These are phyloP conservation scores for Kodamaea ohmeri DNA, from an alignment of 1,139 yeast genomes.

Conservation along the genomic window DNA sequence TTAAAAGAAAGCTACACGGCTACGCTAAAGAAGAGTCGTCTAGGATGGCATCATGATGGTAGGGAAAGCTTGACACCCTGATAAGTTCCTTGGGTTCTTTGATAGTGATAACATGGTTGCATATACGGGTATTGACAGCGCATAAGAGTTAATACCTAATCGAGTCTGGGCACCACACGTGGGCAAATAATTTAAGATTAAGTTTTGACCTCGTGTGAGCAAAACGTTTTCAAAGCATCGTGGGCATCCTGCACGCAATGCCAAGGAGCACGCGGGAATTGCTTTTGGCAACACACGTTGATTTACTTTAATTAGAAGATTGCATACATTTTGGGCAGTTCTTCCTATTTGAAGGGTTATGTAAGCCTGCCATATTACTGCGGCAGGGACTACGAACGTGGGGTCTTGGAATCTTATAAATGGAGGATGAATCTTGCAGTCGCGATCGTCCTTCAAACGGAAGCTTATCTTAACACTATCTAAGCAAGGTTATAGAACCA, in stretches of 20 bases:
- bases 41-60: no score
- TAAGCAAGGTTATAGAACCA: no score
- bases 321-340: conserved; percentile 4
- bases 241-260: not conserved
- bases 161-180: conserved; percentile 6
- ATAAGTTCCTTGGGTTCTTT: no score
- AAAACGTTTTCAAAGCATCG: not conserved
- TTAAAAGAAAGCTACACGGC: no score
- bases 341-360: conserved; percentile 1
- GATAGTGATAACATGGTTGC: no score
- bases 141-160: conserved; percentile 8
- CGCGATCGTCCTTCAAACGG: no score
- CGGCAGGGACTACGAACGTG: conserved; percentile 11
- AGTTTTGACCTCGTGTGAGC: conserved; percentile 11
- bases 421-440: no score
- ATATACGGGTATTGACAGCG: conserved; percentile 1
- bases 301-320: conserved; percentile 9
- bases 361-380: conserved; percentile 2
- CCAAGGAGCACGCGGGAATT: conserved; percentile 1
- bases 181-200: conserved; percentile 4
- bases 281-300: conserved; percentile 10
- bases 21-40: no score
- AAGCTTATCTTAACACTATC: no score
- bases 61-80: no score
- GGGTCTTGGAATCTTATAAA: no score